Conservation (phyloP, 2,329 filamentous ascomycete genomes). For the Nemania sp. region DNA sequence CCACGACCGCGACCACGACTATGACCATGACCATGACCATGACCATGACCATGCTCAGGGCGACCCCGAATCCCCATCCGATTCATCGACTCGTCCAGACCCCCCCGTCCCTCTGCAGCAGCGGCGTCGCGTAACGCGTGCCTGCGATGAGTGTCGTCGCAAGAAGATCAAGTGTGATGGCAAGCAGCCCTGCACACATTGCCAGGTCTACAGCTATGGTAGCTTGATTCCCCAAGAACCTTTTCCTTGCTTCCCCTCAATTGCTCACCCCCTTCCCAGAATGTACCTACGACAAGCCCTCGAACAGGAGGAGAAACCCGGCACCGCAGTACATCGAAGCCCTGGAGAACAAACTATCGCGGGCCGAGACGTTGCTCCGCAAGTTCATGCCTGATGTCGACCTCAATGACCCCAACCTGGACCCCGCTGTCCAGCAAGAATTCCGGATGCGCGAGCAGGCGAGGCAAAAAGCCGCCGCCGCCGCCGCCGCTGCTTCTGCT, state of each 20-base stretch:
- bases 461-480: conserved; percentile 49
- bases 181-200: conserved; percentile 90
- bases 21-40: not conserved
- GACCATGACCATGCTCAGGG: conserved; percentile 41
- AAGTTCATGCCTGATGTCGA: conserved; percentile 84
- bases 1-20: not conserved
- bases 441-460: conserved; percentile 60
- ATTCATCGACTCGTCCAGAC: conserved; percentile 40
- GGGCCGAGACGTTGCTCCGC: conserved; percentile 78
- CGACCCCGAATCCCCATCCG: conserved; percentile 29
- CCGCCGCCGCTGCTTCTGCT: conserved; percentile 43
- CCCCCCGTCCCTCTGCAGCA: conserved; percentile 70
- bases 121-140: conserved; percentile 75
- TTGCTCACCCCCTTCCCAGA: conserved; percentile 57
- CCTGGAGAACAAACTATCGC: conserved; percentile 79
- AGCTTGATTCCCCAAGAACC: conserved; percentile 32
- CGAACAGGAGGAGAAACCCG: conserved; percentile 86
- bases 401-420: conserved; percentile 81
- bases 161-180: conserved; percentile 91
- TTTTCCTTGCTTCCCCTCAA: conserved; percentile 9
- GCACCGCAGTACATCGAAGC: conserved; percentile 93
- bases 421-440: conserved; percentile 75
- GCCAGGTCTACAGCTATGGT: conserved; percentile 99
- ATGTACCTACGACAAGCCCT: conserved; percentile 94
- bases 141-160: conserved; percentile 75